These are phyloP conservation scores for Leptographium wingfieldii DNA, from an alignment of 2,329 filamentous ascomycete genomes.

Conservation along the genomic window DNA sequence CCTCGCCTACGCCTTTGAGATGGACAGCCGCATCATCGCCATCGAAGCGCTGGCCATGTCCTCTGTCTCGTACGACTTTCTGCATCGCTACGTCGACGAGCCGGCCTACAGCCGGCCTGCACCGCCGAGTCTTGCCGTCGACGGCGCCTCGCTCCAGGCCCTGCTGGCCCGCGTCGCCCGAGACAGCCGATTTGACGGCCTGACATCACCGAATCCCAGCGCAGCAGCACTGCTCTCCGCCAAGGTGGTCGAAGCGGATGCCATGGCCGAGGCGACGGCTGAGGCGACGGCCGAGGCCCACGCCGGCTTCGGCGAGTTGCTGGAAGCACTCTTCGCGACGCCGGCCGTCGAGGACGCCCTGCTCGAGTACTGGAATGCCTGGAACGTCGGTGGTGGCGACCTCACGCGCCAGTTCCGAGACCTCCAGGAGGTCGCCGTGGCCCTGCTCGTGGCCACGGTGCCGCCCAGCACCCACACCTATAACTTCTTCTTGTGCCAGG, in stretches of 20 bases:
- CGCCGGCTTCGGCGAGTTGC: slow-evolving; percentile 45
- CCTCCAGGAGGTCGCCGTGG: slow-evolving; percentile 49
- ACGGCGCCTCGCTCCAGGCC: slow-evolving; percentile 49
- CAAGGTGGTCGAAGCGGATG: not conserved
- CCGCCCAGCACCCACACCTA: slow-evolving; percentile 49
- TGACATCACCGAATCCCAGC: slow-evolving; percentile 18
- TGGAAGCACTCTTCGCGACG: slow-evolving; percentile 27
- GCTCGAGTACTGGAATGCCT: slow-evolving; percentile 85
- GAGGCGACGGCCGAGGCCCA: slow-evolving; percentile 45
- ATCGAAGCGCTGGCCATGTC: slow-evolving; percentile 76
- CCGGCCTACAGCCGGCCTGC: slow-evolving; percentile 55
- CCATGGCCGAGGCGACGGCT: not conserved
- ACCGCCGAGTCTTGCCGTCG: slow-evolving; percentile 27
- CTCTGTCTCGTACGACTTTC: slow-evolving; percentile 41
- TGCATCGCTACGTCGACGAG: slow-evolving; percentile 61
- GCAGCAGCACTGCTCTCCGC: not conserved
- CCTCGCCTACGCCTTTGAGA: slow-evolving; percentile 83
- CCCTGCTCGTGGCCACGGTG: slow-evolving; percentile 50
- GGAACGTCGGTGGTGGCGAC: slow-evolving; percentile 46
- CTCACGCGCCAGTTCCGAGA: slow-evolving; percentile 63
- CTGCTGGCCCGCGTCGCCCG: slow-evolving; percentile 56
- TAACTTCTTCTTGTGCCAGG: slow-evolving; percentile 72
- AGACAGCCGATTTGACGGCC: slow-evolving; percentile 57
- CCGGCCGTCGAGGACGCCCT: slow-evolving; percentile 48
- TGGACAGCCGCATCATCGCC: slow-evolving; percentile 71